Conservation (phyloP, 768 basidiomycete species). For the Rhizopogon roseolus region DNA sequence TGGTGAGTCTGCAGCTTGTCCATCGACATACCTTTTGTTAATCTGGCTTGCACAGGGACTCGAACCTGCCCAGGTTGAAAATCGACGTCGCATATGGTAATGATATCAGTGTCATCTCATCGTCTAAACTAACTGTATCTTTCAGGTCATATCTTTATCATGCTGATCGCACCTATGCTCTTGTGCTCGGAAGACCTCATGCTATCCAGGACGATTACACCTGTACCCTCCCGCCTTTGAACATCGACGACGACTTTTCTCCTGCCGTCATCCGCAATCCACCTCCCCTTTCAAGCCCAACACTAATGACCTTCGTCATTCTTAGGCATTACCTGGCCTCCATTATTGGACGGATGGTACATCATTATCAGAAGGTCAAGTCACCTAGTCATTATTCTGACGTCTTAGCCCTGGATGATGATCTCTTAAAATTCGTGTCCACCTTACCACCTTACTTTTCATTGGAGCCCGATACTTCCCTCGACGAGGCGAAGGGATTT, state of each 20-base stretch:
- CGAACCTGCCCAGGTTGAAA: constrained; percentile 75
- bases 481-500: constrained; percentile 61
- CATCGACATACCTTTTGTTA: constrained; percentile 4
- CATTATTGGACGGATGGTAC: constrained; percentile 87
- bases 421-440: constrained; percentile 71
- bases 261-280: constrained; percentile 42
- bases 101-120: constrained; percentile 3
- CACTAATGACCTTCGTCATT: constrained; percentile 84
- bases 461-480: constrained; percentile 68
- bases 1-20: constrained; percentile 44
- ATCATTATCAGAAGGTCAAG: constrained; percentile 87
- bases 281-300: constrained; percentile 64
- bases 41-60: constrained; percentile 44
- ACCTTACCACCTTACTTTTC: constrained; percentile 77
- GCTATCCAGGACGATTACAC: constrained; percentile 89
- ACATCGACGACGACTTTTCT: constrained; percentile 59
- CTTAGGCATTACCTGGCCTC: constrained; percentile 76
- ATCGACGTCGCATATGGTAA: constrained; percentile 87
- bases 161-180: constrained; percentile 87
- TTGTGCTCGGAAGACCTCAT: constrained; percentile 86
- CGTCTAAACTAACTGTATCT: constrained; percentile 5
- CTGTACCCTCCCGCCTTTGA: constrained; percentile 73
- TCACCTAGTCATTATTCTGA: constrained; percentile 78
- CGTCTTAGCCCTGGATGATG: constrained; percentile 77
- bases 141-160: constrained; percentile 86